Evolutionary conservation across 2,329 filamentous ascomycete genomes (phyloP).

Genomic region (Mycosphaerella arachidis): DNA sequence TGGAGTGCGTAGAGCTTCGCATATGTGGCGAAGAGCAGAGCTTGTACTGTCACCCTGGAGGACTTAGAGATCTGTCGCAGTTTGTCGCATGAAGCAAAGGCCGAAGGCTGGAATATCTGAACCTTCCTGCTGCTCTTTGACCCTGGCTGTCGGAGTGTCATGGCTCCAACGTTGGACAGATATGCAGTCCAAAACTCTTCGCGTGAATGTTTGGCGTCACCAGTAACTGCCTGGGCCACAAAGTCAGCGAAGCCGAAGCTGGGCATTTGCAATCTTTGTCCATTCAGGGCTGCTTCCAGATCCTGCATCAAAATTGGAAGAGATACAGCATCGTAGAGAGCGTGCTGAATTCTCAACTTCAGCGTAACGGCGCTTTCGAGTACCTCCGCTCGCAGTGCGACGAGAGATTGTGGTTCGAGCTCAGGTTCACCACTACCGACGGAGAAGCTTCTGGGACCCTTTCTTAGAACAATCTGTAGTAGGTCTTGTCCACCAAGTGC

Average conservation of each 20-base stretch:
- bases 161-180: slow-evolving; percentile 31
- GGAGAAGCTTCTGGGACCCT: slow-evolving; percentile 34
- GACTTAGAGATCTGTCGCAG: slow-evolving; percentile 45
- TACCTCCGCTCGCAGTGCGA: slow-evolving; percentile 18
- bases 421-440: slow-evolving; percentile 14
- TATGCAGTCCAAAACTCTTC: slow-evolving; percentile 51
- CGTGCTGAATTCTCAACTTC: slow-evolving; percentile 67
- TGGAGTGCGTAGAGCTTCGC: slow-evolving; percentile 49
- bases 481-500: slow-evolving; percentile 49
- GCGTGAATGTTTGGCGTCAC: slow-evolving; percentile 19
- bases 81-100: slow-evolving; percentile 39
- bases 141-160: slow-evolving; percentile 15
- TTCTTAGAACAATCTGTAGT: slow-evolving; percentile 58
- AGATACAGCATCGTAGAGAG: slow-evolving; percentile 81
- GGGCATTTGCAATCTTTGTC: background rate
- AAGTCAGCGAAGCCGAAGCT: slow-evolving; percentile 39
- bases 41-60: slow-evolving; percentile 63
- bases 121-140: slow-evolving; percentile 23
- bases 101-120: slow-evolving; percentile 48
- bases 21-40: slow-evolving; percentile 70
- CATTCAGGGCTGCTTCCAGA: slow-evolving; percentile 40
- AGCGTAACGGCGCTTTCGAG: slow-evolving; percentile 23
- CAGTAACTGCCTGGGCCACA: slow-evolving; percentile 33
- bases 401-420: slow-evolving; percentile 19
- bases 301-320: slow-evolving; percentile 59